These are phyloP conservation scores for Tolypocladium cylindrosporum DNA, from an alignment of 2,329 filamentous ascomycete genomes.

Conservation along the genomic window DNA sequence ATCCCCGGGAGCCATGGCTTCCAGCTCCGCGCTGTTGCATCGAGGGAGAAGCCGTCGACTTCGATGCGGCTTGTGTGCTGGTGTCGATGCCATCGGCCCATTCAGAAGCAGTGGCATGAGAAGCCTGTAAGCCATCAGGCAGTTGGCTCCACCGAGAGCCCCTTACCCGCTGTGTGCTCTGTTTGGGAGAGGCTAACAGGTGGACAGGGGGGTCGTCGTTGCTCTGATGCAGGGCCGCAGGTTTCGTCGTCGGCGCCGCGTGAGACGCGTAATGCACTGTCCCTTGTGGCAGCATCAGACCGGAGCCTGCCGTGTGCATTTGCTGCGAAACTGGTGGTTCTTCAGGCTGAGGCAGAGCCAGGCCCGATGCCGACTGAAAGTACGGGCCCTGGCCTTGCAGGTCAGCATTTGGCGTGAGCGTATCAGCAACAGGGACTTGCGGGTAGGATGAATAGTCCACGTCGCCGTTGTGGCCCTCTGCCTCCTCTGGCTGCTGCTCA, in stretches of 20 bases:
- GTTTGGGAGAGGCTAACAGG: background rate
- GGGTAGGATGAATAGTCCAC: slow-evolving; percentile 14
- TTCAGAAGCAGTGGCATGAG: background rate
- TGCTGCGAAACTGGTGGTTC: slow-evolving; percentile 8
- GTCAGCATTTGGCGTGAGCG: slow-evolving; percentile 13
- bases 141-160: background rate
- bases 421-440: slow-evolving; percentile 17
- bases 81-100: background rate
- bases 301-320: slow-evolving; percentile 1
- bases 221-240: background rate
- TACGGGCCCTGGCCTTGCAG: slow-evolving; percentile 12
- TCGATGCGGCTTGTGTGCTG: background rate
- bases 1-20: background rate
- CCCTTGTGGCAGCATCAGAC: slow-evolving; percentile 9
- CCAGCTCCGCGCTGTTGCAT: background rate
- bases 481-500: slow-evolving; percentile 7
- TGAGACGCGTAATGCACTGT: slow-evolving; percentile 10
- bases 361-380: slow-evolving; percentile 16
- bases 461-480: slow-evolving; percentile 1
- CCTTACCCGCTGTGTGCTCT: background rate
- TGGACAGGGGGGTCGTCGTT: background rate
- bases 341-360: slow-evolving; percentile 15
- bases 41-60: background rate
- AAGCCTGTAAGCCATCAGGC: background rate
- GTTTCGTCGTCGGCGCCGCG: background rate